Evolutionary conservation across 495 filamentous ascomycete species (phyloP).

Genomic region (Hypoxylon cercidicola): DNA sequence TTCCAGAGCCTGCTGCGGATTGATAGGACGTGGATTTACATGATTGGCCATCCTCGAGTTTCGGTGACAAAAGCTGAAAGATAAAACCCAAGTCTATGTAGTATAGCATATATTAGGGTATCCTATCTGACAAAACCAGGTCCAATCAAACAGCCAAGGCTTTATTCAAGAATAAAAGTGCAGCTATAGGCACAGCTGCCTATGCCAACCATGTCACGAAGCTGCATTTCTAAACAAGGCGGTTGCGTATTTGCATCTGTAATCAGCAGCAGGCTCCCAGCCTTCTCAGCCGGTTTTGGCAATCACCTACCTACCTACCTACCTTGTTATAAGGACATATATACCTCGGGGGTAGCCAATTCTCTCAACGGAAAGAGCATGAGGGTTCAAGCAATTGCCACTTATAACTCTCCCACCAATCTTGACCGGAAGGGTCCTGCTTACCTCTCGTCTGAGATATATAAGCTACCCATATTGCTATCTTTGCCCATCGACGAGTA

Average conservation of each 20-base stretch:
- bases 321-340: no score
- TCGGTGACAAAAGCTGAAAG: constrained; percentile 30
- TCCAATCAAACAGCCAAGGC: background rate
- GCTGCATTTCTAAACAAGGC: background rate
- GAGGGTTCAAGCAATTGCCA: no score
- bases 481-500: background rate
- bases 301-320: background rate
- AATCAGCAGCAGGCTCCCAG: background rate
- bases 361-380: no score
- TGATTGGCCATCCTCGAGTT: constrained; percentile 14
- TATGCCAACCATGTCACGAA: background rate
- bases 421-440: background rate
- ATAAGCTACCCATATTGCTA: background rate
- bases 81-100: constrained; percentile 3
- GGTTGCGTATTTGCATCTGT: background rate
- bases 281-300: background rate
- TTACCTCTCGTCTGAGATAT: background rate
- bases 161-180: background rate
- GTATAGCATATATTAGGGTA: background rate
- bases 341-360: no score
- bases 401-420: background rate
- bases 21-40: background rate
- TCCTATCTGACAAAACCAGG: constrained; percentile 3
- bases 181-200: background rate
- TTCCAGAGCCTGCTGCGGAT: constrained; percentile 23